phyloP scores from a whole-genome alignment of 192 early-diverging fungal genomes.

The Piromyces sp. region DNA sequence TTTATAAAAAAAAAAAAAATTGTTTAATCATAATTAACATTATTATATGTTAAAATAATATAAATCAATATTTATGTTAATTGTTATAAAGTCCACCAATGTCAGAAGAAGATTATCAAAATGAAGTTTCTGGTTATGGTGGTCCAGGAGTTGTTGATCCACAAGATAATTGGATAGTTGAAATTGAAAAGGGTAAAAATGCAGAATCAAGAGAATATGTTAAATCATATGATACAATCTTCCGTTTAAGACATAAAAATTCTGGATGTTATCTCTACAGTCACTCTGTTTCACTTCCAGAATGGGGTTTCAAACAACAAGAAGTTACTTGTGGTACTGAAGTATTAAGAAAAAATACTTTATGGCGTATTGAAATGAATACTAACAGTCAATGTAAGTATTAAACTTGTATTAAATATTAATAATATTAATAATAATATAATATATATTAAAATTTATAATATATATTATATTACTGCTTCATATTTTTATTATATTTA shows the following conservation, averaged over 20 bases:
- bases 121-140: slow-evolving; percentile 90
- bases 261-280: slow-evolving; percentile 65
- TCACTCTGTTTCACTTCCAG: slow-evolving; percentile 45
- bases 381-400: slow-evolving; percentile 66
- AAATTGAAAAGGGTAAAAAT: slow-evolving; percentile 35
- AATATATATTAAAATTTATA: too few relatives aligned
- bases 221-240: slow-evolving; percentile 51
- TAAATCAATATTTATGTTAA: too few relatives aligned
- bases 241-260: slow-evolving; percentile 55
- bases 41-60: too few relatives aligned
- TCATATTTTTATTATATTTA: too few relatives aligned
- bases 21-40: too few relatives aligned
- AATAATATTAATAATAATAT: too few relatives aligned
- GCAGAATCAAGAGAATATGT: slow-evolving; percentile 13
- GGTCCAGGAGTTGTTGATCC: slow-evolving; percentile 45
- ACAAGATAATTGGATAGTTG: slow-evolving; percentile 83
- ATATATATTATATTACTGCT: too few relatives aligned
- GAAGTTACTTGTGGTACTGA: slow-evolving; percentile 79
- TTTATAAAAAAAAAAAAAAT: too few relatives aligned
- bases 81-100: slow-evolving; percentile 33
- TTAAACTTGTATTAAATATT: too few relatives aligned
- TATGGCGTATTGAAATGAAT: slow-evolving; percentile 1
- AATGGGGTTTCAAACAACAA: slow-evolving; percentile 74
- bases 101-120: slow-evolving; percentile 59
- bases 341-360: slow-evolving; percentile 12